phyloP scores from a whole-genome alignment of 805 yeast species.

The Candida hungchunana region DNA sequence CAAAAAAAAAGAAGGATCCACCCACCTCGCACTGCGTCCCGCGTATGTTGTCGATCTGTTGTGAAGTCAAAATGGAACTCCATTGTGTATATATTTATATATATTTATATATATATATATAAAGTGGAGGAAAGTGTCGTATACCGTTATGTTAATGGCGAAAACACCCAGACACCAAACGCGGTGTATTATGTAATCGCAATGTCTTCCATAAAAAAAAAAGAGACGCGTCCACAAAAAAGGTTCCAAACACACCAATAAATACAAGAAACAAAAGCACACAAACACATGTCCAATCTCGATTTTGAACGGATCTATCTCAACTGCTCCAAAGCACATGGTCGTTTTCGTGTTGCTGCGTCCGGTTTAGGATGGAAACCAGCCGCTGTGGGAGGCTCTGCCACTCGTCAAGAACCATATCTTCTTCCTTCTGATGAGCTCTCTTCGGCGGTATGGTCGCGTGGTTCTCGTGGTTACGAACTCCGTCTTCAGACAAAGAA shows the following conservation, averaged over 20 bases:
- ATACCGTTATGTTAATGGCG: neutral
- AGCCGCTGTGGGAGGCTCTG: conserved; percentile 43
- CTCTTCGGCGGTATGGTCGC: conserved; percentile 79
- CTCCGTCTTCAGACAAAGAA: conserved; percentile 84
- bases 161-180: conserved; percentile 1
- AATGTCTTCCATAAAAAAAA: too few species aligned
- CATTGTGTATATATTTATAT: conserved; percentile 18
- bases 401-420: conserved; percentile 64
- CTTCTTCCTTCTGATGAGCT: conserved; percentile 84
- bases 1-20: too few species aligned
- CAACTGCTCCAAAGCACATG: conserved; percentile 78
- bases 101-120: too few species aligned
- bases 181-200: too few species aligned
- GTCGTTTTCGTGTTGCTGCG: conserved; percentile 91
- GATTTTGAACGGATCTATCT: conserved; percentile 90
- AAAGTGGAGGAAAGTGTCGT: neutral
- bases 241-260: neutral
- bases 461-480: conserved; percentile 91
- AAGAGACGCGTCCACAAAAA: neutral
- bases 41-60: conserved; percentile 48
- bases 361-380: conserved; percentile 99
- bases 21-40: conserved; percentile 53
- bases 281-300: conserved; percentile 24
- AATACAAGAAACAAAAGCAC: neutral
- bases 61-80: conserved; percentile 44